phyloP scores from a whole-genome alignment of 2,329 filamentous ascomycete species.

The Penicillium concentricum region DNA sequence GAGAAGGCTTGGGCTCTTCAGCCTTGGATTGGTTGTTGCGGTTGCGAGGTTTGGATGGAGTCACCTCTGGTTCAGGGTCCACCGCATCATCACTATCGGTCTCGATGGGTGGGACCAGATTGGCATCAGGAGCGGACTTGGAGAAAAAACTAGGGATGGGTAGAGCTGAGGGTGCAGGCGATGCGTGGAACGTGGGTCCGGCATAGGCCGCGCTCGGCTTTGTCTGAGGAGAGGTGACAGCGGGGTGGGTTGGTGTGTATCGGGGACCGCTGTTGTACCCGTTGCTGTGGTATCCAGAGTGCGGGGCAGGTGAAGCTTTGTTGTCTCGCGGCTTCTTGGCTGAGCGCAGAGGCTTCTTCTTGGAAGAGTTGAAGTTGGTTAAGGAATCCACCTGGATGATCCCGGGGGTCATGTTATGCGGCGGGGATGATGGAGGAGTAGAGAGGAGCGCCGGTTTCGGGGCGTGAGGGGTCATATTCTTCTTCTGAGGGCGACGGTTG shows the following conservation, averaged over 20 bases:
- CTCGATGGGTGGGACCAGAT: constrained; percentile 35
- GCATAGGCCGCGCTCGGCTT: constrained; percentile 62
- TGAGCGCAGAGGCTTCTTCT: constrained; percentile 39
- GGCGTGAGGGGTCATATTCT: constrained; percentile 32
- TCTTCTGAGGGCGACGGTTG: constrained; percentile 38
- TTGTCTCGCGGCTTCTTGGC: constrained; percentile 37
- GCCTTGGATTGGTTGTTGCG: constrained; percentile 30
- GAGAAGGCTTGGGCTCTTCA: constrained; percentile 62
- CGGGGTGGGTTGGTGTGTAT: constrained; percentile 32
- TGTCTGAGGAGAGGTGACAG: constrained; percentile 45
- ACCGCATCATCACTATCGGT: constrained; percentile 42
- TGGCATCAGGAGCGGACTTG: constrained; percentile 68
- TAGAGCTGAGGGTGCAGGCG: constrained; percentile 83
- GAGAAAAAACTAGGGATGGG: constrained; percentile 88
- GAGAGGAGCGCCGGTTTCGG: constrained; percentile 30
- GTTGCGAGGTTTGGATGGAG: constrained; percentile 47
- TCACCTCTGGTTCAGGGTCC: constrained; percentile 37
- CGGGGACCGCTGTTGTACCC: constrained; percentile 22
- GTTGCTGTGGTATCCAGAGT: constrained; percentile 25
- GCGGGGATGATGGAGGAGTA: constrained; percentile 40
- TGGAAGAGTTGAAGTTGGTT: constrained; percentile 29
- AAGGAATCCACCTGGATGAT: constrained; percentile 30
- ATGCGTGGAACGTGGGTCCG: constrained; percentile 91
- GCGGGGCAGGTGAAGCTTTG: constrained; percentile 25
- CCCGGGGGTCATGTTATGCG: constrained; percentile 32